Percentiles rank a stretch among this genome's conserved stretches.
Evolutionary conservation across 2,329 filamentous ascomycete genomes (phyloP).

Genomic region (Plectosphaerella sp.): DNA sequence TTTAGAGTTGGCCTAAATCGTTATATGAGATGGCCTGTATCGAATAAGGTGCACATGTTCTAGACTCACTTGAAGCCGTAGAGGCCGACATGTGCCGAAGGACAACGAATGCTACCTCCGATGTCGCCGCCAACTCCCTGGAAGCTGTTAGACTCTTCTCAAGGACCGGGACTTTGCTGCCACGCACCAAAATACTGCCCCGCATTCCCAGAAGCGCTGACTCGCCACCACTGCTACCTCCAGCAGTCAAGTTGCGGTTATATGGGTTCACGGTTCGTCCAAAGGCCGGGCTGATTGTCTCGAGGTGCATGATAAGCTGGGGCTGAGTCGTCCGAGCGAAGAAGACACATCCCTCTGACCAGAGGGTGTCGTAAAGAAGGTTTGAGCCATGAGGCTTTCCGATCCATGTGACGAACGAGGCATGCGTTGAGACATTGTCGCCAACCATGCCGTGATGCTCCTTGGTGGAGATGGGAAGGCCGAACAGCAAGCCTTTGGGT

Average conservation of each 20-base stretch:
- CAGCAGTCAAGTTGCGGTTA: constrained; percentile 30
- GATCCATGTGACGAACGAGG: constrained; percentile 22
- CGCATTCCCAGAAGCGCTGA: not conserved
- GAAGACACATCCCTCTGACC: constrained; percentile 27
- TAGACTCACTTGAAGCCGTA: constrained; percentile 1
- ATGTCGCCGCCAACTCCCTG: not conserved
- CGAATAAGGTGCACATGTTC: too few relatives aligned
- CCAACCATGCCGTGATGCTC: constrained; percentile 14
- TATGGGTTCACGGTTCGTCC: constrained; percentile 33
- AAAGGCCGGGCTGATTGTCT: constrained; percentile 31
- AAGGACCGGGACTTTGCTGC: not conserved
- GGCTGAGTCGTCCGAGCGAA: constrained; percentile 37
- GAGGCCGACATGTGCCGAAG: not conserved
- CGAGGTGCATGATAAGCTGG: constrained; percentile 29
- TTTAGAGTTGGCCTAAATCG: not conserved
- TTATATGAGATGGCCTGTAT: too few relatives aligned
- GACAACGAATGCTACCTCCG: not conserved
- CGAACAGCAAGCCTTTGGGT: constrained; percentile 33
- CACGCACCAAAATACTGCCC: not conserved
- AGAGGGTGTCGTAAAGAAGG: constrained; percentile 22
- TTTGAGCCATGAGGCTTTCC: constrained; percentile 27
- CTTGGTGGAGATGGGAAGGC: constrained; percentile 17
- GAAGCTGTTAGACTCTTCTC: not conserved
- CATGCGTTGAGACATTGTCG: constrained; percentile 25
- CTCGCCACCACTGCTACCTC: constrained; percentile 39